Conservation (phyloP, 2,329 filamentous ascomycete species). For the Fusarium foetens region DNA sequence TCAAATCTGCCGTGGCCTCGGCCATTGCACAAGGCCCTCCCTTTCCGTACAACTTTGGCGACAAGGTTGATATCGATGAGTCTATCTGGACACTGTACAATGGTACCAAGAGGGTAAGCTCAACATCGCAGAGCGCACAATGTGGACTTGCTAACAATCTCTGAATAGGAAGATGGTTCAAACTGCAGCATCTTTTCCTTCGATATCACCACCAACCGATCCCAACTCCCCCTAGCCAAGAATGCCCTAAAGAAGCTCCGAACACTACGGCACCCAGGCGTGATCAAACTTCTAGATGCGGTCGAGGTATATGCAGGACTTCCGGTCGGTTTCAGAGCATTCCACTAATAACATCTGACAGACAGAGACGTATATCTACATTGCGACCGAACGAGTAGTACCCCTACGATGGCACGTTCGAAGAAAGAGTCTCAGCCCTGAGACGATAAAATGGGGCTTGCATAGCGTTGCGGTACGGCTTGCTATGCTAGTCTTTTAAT, state of each 20-base stretch:
- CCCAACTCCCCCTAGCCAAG: constrained; percentile 84
- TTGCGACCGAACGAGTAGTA: constrained; percentile 89
- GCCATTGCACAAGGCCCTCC: constrained; percentile 95
- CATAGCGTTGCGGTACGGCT: constrained; percentile 79
- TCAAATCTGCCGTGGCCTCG: constrained; percentile 96
- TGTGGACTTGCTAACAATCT: background rate
- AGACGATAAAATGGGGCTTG: constrained; percentile 97
- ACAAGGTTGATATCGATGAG: constrained; percentile 89
- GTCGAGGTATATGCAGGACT: constrained; percentile 74
- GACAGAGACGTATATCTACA: constrained; percentile 95
- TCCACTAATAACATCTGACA: constrained; percentile 52
- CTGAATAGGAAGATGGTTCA: constrained; percentile 83
- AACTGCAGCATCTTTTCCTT: constrained; percentile 98
- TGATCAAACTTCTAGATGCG: constrained; percentile 93
- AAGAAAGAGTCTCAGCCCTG: constrained; percentile 85
- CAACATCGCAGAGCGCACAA: background rate
- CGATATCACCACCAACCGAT: constrained; percentile 83
- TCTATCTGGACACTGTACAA: constrained; percentile 98
- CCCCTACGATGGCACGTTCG: constrained; percentile 92
- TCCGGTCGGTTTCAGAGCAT: background rate
- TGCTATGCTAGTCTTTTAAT: no score
- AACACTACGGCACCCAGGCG: constrained; percentile 91
- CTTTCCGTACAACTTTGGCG: constrained; percentile 92
- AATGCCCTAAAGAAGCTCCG: constrained; percentile 95
- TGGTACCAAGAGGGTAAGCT: constrained; percentile 83